phyloP scores from a whole-genome alignment of 768 basidiomycete genomes.

The Asterophora parasitica region DNA sequence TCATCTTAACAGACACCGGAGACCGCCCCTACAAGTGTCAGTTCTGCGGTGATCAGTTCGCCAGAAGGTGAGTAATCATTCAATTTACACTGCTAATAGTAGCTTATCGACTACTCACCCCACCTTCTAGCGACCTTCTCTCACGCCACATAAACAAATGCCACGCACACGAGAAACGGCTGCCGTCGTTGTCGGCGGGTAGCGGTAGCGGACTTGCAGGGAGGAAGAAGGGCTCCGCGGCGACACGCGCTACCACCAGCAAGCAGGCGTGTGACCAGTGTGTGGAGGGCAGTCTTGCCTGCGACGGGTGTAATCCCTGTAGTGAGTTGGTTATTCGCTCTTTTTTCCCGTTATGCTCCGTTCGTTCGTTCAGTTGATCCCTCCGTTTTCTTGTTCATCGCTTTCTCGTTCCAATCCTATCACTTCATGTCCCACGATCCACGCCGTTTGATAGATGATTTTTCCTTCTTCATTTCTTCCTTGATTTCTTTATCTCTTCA shows the following conservation, averaged over 20 bases:
- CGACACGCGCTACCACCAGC: conserved; percentile 69
- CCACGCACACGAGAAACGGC: conserved; percentile 69
- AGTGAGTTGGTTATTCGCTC: conserved; percentile 38
- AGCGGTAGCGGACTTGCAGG: conserved; percentile 24
- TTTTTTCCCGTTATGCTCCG: no score
- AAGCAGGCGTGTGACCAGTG: conserved; percentile 87
- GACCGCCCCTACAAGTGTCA: conserved; percentile 88
- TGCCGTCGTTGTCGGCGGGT: conserved; percentile 14
- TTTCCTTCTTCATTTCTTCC: background rate
- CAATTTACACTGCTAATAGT: no score
- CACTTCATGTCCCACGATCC: no score
- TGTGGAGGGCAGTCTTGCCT: conserved; percentile 67
- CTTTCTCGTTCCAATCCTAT: no score
- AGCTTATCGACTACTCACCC: no score
- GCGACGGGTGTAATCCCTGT: conserved; percentile 78
- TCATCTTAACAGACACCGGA: conserved; percentile 60
- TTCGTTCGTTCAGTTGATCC: no score
- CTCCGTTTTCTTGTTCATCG: no score
- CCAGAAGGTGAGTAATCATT: conserved; percentile 53
- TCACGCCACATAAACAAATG: conserved; percentile 88
- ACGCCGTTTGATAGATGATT: no score
- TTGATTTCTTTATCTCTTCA: background rate
- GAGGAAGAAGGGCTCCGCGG: conserved; percentile 61
- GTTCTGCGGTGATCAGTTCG: conserved; percentile 87
- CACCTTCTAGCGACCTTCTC: conserved; percentile 61